Base-by-base conservation (phyloP, 352 stramenopile species). In the Phytophthora syringae region DNA sequence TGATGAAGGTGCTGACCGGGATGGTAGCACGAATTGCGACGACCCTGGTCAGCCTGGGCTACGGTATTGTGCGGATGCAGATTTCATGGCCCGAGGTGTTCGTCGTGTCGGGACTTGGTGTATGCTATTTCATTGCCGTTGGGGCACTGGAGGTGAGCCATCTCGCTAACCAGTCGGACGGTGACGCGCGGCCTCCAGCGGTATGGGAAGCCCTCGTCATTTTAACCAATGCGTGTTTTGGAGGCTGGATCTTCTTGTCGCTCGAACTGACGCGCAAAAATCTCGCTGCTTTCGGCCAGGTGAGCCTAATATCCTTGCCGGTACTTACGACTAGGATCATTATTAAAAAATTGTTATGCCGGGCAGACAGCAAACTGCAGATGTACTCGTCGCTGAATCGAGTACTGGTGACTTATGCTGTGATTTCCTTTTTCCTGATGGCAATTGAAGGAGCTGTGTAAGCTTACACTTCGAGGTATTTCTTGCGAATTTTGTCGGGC, bases 231-330 rank as follows among this genome's bases (percentile, higher is more conserved):
- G 59, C 58, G 2, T 96, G 88, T 60, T 96, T 96, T 75, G 83
- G 75, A 15, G 84, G 83, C 0, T 96, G 88, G 88, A 96, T 96
- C 52, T 96, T 93, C 67, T 69, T 83, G 48, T 94, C 88, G 3
- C 66, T 96, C 9, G 66, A 81, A 16, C 67, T 95, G 11, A 95
- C 88, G 11, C 79, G 81, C 30, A 90, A 89, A 67, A 94, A 93
- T 22, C 76, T 96, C n/a, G 77, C 73, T 7, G 77, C 75, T 4
- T 95, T 92, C 54, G 84, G 85, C 10, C 88, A 96, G 78, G 83
- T 92, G 52, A 47, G 28, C 48, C 16, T 36, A 10, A 11, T 21
- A 11, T 18, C 10, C 18, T 13, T 34, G 20, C 9, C 7, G 34
- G 12, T n/a, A 6, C 34, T 40, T n/a, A n/a, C n/a, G n/a, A n/a